Conservation (phyloP, 495 filamentous ascomycete species). For the Aspergillus sclerotioniger region DNA sequence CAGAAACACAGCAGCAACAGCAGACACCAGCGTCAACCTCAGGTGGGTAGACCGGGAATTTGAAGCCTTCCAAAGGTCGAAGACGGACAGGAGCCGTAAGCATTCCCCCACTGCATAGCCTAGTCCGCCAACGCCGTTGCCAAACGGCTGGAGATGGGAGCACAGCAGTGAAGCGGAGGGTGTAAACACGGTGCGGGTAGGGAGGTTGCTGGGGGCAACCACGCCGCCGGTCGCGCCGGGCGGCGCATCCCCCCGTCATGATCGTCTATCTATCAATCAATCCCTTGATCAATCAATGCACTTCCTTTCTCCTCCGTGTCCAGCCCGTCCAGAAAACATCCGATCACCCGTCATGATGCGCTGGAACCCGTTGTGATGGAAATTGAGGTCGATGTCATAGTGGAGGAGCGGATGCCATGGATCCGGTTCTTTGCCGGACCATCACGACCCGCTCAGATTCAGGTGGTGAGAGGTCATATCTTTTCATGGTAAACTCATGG, state of each 20-base stretch:
- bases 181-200: constrained; percentile 40
- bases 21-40: constrained; percentile 13
- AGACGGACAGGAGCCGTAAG: constrained; percentile 30
- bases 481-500: neutral
- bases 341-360: neutral
- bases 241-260: neutral
- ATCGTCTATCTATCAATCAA: neutral
- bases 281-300: neutral
- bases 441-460: neutral
- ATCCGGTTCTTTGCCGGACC: neutral
- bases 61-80: constrained; percentile 28
- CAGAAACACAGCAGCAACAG: constrained; percentile 13
- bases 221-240: constrained; percentile 11
- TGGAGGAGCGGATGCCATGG: constrained; percentile 4
- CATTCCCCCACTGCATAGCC: constrained; percentile 21
- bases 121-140: constrained; percentile 29
- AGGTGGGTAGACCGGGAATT: constrained; percentile 31
- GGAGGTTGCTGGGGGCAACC: constrained; percentile 44
- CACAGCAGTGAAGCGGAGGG: constrained; percentile 31
- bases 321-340: neutral
- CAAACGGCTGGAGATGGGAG: constrained; percentile 28
- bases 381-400: constrained; percentile 6
- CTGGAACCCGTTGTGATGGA: neutral
- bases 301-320: neutral
- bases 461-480: neutral